Base-by-base conservation (phyloP, 129 eudicot species). In the Ambrosia artemisiifolia region DNA sequence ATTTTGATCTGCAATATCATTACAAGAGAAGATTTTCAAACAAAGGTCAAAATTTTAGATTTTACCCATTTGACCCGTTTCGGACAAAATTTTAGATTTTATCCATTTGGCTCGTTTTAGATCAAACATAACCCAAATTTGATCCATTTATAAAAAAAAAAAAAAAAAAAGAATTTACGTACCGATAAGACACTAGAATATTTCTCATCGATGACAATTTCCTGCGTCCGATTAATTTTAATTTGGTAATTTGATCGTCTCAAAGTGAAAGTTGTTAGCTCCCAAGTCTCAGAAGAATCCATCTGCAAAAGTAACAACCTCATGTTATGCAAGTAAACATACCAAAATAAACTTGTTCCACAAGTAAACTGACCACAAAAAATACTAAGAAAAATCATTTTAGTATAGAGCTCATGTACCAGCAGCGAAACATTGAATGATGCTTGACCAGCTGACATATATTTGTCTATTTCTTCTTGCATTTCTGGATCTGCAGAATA, bases 231-330 rank as follows among this genome's bases (percentile, higher is more conserved):
- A 46, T 81, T 81, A 65, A 79, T 79, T 77, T 83, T 87, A 67
- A 95, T 81, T 71, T 88, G 91, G 79, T 86, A 95, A 69, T 86
- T 86, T 6, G 91, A 86, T 69, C 89, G 76, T 79, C 83, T 76
- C 89, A 95, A 63, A 48, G 60, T 51, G 50, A 95, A 75, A 47
- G 90, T 95, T 79, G 97, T 83, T 63, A 61, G 85, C 82, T 90
- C 97, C 96, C 94, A 90, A 24, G 82, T 80, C 81, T 93, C 95
- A 50, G 85, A 56, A 48, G 95, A 71, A 70, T 87, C 92, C 79
- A 85, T 72, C 98, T 89, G 88, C 65, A 74, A 33, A 44, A 62
- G 44, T 6, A 36, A 60, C 46, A 43, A 9, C 44, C 12, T 63
- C 36, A 42, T n/a, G 47, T 33, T 36, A 62, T 32, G 35, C 11